phyloP scores from a whole-genome alignment of 139 green algal genomes.

The Chlorella sp. region DNA sequence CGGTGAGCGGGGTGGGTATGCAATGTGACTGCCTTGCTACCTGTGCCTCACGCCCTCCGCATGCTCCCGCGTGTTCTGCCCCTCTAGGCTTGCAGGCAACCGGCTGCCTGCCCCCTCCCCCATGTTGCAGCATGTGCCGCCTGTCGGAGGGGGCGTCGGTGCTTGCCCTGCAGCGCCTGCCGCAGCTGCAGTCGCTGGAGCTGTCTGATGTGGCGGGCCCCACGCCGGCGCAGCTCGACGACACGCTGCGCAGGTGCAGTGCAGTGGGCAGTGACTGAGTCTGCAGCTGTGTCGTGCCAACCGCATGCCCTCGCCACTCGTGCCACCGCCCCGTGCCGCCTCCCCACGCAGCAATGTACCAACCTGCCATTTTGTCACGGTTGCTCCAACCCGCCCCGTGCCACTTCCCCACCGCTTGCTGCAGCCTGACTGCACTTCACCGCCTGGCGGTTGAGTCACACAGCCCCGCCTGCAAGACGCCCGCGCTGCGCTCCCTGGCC shows the following conservation, averaged over 20 bases:
- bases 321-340: too few species aligned
- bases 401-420: too few species aligned
- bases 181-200: not conserved
- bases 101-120: not conserved
- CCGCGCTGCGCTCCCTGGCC: slow-evolving; percentile 14
- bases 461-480: not conserved
- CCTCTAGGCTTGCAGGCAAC: too few species aligned
- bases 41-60: not conserved
- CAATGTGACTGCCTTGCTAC: not conserved
- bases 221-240: not conserved
- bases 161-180: not conserved
- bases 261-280: too few species aligned
- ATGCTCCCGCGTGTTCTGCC: not conserved
- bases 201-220: not conserved
- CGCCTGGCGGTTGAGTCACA: slow-evolving; percentile 11
- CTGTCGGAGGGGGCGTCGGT: not conserved
- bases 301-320: too few species aligned
- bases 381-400: too few species aligned
- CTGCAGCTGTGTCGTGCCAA: too few species aligned
- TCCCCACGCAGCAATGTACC: too few species aligned
- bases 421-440: slow-evolving; percentile 6
- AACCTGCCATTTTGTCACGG: too few species aligned
- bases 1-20: not conserved
- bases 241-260: not conserved
- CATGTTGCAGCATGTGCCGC: not conserved